Base-by-base conservation (phyloP, 805 yeast genomes). In the Metschnikowia continentalis region DNA sequence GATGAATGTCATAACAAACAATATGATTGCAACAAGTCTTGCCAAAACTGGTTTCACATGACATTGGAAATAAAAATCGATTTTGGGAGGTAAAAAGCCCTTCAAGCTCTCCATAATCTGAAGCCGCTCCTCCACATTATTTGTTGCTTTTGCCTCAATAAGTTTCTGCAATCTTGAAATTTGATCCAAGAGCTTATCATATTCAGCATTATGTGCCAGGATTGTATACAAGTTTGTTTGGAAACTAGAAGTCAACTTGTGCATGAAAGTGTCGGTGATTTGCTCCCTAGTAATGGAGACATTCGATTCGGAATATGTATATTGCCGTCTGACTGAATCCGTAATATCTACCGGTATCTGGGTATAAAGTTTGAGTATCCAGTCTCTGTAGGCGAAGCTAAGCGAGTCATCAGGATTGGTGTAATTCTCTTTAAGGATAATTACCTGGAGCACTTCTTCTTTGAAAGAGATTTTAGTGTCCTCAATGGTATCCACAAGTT, bases 381-480 rank as follows among this genome's bases (percentile, higher is more conserved):
- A 83, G 56, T 80, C 86, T 40, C 82, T 70, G 55, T 69, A 80
- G 37, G 68, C 68, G n/a, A 74, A 59, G 47, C 78, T 71, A 15
- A 62, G 65, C 5, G 59, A 55, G 2, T 50, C 42, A 2, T 55
- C 39, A 7, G 57, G 55, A 11, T 53, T 48, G 13, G 78, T 74
- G 50, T 74, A 76, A 53, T 76, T 70, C 33, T 76, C 72, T 41
- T 72, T 69, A 39, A 87, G 68, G 0, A 83, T 76, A 46, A 74
- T 64, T 10, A 88, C 80, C 54, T 82, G 80, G 5, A 83, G 75
- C 11, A 83, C 80, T 3, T 81, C 78, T 52, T 88, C 95, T 47
- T 79, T 78, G 61, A 83, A 80, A 47, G 79, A 76, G 51, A 82
- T 74, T 55, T 78, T 79, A 1, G 86, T 72, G 52, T 88, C 96